Evolutionary conservation across 1,139 yeast genomes (phyloP), one percentile per base, ranked within the genome.

Genomic region (Pichia sp.): DNA sequence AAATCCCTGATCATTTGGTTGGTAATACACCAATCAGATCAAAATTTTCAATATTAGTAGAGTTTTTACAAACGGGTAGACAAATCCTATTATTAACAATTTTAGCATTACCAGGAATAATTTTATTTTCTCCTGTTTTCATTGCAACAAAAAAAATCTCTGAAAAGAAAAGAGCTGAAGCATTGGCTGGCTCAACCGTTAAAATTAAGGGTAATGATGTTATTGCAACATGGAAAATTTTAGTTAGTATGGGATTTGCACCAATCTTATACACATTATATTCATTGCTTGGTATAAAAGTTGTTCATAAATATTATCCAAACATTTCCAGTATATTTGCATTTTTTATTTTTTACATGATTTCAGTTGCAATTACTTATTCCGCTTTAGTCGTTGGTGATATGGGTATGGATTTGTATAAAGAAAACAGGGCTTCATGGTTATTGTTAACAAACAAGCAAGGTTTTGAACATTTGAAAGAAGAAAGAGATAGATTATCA

Each of bases 151-250:
- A 85, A 59, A 62, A 68, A 42, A 85, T 87, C 42, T 85, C 97
- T 1, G 72, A 70, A 44, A 71, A 73, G 56, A 89, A 89, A 66
- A 89, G 94, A 30, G 72, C 68, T 49, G 79, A 80, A 51, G 98
- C 97, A 0, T 72, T 92, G 48, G 90, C 89, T n/a, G 82, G 78
- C 8, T 88, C 97, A 0, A 77, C 88, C 1, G 98, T 92, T 32
- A 92, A 92, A 64, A 83, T 92, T 54, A 80, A 81, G 59, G 98
- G 96, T 25, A 82, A 83, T 51, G 98, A 92, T 65, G 97, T 92
- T 26, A 75, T 89, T 51, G 96, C 97, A 1, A 89, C 97, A 1
- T 89, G 98, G 98, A 92, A 92, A 66, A 82, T 92, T 40, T 72
- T 92, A 56, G 90, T 92, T 41, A 82, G 92, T 35, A 76, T 92